Base-by-base conservation (phyloP, 2,329 filamentous ascomycete genomes). In the Allantophomopsis cytisporea region DNA sequence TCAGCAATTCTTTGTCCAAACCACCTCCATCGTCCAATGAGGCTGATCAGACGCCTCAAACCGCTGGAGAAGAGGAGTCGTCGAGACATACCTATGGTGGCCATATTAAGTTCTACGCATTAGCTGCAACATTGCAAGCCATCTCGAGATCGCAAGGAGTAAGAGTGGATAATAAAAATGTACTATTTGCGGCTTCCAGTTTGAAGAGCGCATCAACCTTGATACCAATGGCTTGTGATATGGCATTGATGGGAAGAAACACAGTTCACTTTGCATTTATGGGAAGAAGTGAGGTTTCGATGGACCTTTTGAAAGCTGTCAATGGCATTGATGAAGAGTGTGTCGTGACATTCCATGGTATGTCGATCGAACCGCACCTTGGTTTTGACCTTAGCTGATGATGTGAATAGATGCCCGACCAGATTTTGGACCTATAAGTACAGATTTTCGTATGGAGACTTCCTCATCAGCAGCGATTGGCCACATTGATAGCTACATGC, bases 171-270 rank as follows among this genome's bases (percentile, higher is more conserved):
- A 84, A 83, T 52, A 71, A 71, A 38, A 87, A 87, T 51, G 69
- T 94, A 13, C 59, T 95, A 3, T 94, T 94, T 54, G 80, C 79
- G 4, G 78, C 83, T 3, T 79, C 83, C 0, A 87, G 71, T 44
- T 60, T 93, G 38, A 73, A 73, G 55, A 91, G 84, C 53, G 75
- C 78, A 13, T 71, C 83, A 0, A 71, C 72, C 23, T 57, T 95
- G 39, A 63, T 94, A 23, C 86, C 87, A 1, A 66, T 94, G 54
- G 85, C 88, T 5, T 96, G 91, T 58, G 74, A 84, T 50, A 95
- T 95, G 88, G 79, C 78, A 6, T 58, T 58, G 16, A 70, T 77
- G 57, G 68, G 72, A 41, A 66, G 71, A 42, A 94, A 76, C 52
- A 70, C 76, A 45, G 86, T 95, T 7, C 89, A 96, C 56, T 80